phyloP scores from a whole-genome alignment of 2,329 filamentous ascomycete genomes.

The Curvularia sp. region DNA sequence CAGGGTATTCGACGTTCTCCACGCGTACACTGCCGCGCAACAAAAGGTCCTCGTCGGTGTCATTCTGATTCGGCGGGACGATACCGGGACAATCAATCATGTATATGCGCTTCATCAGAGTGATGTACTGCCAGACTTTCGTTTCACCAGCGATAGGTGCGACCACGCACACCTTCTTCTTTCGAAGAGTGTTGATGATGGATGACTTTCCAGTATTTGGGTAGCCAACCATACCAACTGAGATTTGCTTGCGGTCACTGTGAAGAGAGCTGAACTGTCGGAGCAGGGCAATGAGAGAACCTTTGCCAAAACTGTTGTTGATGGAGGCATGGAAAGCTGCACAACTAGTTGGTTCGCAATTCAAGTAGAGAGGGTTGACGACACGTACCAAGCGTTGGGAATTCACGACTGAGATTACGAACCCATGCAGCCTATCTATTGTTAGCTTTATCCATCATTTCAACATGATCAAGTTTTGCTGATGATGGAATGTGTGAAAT shows the following conservation, averaged over 20 bases:
- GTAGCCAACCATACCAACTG: slow-evolving; percentile 85
- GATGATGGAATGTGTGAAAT: slow-evolving; percentile 77
- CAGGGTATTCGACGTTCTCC: slow-evolving; percentile 94
- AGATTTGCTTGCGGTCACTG: slow-evolving; percentile 90
- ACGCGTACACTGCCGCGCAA: slow-evolving; percentile 90
- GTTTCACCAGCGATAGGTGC: slow-evolving; percentile 96
- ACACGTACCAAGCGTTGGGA: slow-evolving; percentile 75
- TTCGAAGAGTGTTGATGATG: slow-evolving; percentile 94
- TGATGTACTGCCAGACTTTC: slow-evolving; percentile 98
- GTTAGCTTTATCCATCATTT: slow-evolving; percentile 33
- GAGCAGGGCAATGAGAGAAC: slow-evolving; percentile 87
- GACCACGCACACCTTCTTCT: slow-evolving; percentile 92
- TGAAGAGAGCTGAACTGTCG: slow-evolving; percentile 92
- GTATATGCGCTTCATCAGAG: slow-evolving; percentile 91
- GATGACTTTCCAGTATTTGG: slow-evolving; percentile 96
- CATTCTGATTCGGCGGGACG: slow-evolving; percentile 84
- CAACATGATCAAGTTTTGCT: slow-evolving; percentile 24
- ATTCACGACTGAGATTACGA: slow-evolving; percentile 82
- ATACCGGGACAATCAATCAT: slow-evolving; percentile 97
- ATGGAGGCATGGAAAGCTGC: slow-evolving; percentile 85
- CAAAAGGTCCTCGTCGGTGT: slow-evolving; percentile 86
- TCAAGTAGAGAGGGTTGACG: not conserved
- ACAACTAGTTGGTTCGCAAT: not conserved
- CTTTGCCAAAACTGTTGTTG: slow-evolving; percentile 96
- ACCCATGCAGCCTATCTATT: slow-evolving; percentile 85